Conservation (phyloP, 495 filamentous ascomycete genomes). For the Neurospora sp. region DNA sequence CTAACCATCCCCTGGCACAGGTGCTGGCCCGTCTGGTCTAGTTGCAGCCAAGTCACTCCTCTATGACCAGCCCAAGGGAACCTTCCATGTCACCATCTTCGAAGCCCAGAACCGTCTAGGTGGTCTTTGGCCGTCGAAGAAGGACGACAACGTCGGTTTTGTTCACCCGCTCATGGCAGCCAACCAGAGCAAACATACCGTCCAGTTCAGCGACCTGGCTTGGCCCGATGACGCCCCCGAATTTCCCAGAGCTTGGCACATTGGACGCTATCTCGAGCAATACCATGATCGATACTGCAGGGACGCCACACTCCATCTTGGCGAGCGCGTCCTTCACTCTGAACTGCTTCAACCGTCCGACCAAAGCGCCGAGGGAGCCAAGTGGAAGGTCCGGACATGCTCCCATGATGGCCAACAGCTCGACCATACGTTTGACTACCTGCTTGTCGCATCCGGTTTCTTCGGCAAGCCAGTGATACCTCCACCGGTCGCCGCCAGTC, state of each 20-base stretch:
- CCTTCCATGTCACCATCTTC: slow-evolving; percentile 61
- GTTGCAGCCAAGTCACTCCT: slow-evolving; percentile 73
- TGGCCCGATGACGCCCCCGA: slow-evolving; percentile 48
- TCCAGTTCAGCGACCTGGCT: slow-evolving; percentile 68
- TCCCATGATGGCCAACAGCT: slow-evolving; percentile 17
- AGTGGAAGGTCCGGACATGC: slow-evolving; percentile 48
- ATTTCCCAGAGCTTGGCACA: slow-evolving; percentile 66
- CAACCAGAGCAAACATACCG: slow-evolving; percentile 70
- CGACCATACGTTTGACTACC: slow-evolving; percentile 51
- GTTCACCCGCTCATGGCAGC: slow-evolving; percentile 62
- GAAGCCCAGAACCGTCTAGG: slow-evolving; percentile 56
- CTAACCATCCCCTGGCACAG: slow-evolving; percentile 22
- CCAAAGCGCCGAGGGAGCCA: neutral
- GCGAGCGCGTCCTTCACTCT: slow-evolving; percentile 41
- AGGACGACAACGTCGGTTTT: slow-evolving; percentile 31
- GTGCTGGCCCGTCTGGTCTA: slow-evolving; percentile 74
- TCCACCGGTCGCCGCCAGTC: slow-evolving; percentile 7
- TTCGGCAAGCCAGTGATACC: slow-evolving; percentile 56
- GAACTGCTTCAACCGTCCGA: slow-evolving; percentile 16
- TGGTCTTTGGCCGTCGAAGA: slow-evolving; percentile 60
- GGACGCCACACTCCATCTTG: slow-evolving; percentile 36
- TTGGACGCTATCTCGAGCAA: slow-evolving; percentile 59
- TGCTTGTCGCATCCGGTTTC: slow-evolving; percentile 68
- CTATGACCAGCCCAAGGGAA: slow-evolving; percentile 42
- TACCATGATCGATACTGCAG: slow-evolving; percentile 52